A percentile compares a stretch with the other conserved stretches of the same genome.
Evolutionary conservation across 768 basidiomycete genomes (phyloP).

Genomic region (Roridomyces roridus): DNA sequence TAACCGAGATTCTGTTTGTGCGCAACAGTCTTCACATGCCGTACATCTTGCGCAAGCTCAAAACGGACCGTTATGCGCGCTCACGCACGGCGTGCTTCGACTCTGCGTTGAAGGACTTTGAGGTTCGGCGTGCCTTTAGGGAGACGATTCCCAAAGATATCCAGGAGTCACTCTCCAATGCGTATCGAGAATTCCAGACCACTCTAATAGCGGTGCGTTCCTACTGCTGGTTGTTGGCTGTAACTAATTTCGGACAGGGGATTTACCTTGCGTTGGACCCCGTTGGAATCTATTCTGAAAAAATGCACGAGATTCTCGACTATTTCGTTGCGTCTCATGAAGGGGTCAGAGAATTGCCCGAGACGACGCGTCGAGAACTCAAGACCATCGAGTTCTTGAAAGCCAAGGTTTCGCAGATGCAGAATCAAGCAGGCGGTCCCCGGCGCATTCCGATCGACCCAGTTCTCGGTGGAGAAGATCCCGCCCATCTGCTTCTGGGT

Average conservation of each 20-base stretch:
- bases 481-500: slow-evolving; percentile 57
- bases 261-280: slow-evolving; percentile 87
- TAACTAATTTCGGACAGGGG: slow-evolving; percentile 7
- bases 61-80: slow-evolving; percentile 79
- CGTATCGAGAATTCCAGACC: slow-evolving; percentile 87
- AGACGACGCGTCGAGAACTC: slow-evolving; percentile 81
- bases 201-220: slow-evolving; percentile 76
- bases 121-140: slow-evolving; percentile 74
- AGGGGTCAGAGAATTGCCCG: slow-evolving; percentile 73
- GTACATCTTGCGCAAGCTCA: slow-evolving; percentile 81
- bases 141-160: slow-evolving; percentile 66
- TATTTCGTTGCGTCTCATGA: slow-evolving; percentile 76
- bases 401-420: slow-evolving; percentile 65
- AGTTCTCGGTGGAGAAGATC: slow-evolving; percentile 37
- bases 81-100: slow-evolving; percentile 91
- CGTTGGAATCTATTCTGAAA: slow-evolving; percentile 66
- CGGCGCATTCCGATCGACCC: slow-evolving; percentile 34
- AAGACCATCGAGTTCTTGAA: slow-evolving; percentile 87
- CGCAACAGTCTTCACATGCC: slow-evolving; percentile 87
- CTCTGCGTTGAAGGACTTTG: slow-evolving; percentile 86
- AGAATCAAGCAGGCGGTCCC: slow-evolving; percentile 40
- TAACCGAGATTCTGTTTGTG: slow-evolving; percentile 89
- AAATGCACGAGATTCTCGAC: slow-evolving; percentile 83
- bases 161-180: slow-evolving; percentile 75
- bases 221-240: neutral